Percentiles rank a stretch among this genome's conserved stretches.
These are phyloP conservation scores for Podosphaera leucotricha DNA, from an alignment of 2,329 filamentous ascomycete genomes.

Conservation along the genomic window DNA sequence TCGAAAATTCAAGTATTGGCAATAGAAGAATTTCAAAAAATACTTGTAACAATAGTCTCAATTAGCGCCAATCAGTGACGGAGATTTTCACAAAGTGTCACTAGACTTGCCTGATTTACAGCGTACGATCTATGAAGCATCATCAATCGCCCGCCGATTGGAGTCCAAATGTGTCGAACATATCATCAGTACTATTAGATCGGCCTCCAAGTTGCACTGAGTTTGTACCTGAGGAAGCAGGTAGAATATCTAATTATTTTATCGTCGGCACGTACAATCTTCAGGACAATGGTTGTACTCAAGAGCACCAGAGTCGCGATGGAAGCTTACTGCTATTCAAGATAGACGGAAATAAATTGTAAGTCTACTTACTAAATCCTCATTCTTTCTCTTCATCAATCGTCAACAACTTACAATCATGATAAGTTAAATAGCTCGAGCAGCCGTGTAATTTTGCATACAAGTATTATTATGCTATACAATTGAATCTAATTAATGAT, in stretches of 20 bases:
- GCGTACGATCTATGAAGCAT: not conserved
- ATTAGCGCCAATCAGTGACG: no score
- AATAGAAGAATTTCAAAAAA: no score
- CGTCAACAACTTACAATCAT: not conserved
- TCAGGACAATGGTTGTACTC: not conserved
- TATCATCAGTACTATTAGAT: not conserved
- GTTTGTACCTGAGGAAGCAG: not conserved
- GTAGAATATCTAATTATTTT: not conserved
- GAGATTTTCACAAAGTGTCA: no score
- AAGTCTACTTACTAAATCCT: not conserved
- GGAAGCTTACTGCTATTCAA: slow-evolving; percentile 1
- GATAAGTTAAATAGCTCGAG: no score
- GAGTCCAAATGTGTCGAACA: not conserved
- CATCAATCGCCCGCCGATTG: not conserved
- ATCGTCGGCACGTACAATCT: slow-evolving; percentile 1
- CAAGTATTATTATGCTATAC: not conserved
- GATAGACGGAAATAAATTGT: not conserved
- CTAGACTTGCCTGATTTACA: not conserved
- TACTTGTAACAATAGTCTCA: no score
- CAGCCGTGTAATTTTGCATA: not conserved
- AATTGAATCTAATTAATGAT: not conserved
- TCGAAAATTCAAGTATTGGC: no score
- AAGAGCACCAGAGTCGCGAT: not conserved
- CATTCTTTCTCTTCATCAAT: not conserved
- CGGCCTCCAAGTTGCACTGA: not conserved